These are phyloP conservation scores for Lobosporangium transversale DNA, from an alignment of 192 early-diverging fungal genomes.

Conservation along the genomic window DNA sequence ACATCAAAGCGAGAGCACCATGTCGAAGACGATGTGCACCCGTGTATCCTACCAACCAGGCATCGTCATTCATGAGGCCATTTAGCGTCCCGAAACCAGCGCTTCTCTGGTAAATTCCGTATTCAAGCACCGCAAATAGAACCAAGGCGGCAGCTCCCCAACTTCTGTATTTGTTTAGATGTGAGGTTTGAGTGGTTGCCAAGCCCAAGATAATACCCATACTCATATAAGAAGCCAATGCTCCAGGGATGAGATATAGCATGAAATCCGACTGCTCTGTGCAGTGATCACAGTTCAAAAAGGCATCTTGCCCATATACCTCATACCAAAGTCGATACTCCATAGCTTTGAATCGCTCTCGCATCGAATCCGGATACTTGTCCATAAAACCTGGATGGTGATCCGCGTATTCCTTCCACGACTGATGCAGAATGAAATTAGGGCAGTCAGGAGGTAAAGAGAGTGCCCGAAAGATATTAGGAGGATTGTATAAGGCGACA, in stretches of 20 bases:
- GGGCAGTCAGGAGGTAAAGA: slow-evolving; percentile 37
- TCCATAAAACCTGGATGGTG: slow-evolving; percentile 17
- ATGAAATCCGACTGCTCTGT: slow-evolving; percentile 24
- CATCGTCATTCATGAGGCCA: slow-evolving; percentile 9
- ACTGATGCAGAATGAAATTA: slow-evolving; percentile 44
- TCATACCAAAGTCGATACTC: slow-evolving; percentile 36
- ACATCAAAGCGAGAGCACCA: slow-evolving; percentile 24
- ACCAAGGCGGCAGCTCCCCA: slow-evolving; percentile 35
- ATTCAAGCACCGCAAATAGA: slow-evolving; percentile 16
- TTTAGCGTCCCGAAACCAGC: slow-evolving; percentile 7
- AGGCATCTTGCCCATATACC: slow-evolving; percentile 41
- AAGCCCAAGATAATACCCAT: slow-evolving; percentile 36
- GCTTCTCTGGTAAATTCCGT: slow-evolving; percentile 11
- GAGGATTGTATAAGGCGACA: slow-evolving; percentile 22
- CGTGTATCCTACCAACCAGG: slow-evolving; percentile 7
- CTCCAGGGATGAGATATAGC: slow-evolving; percentile 23
- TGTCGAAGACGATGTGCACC: slow-evolving; percentile 25
- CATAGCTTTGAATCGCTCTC: slow-evolving; percentile 39
- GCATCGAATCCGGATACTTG: slow-evolving; percentile 30
- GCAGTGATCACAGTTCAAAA: slow-evolving; percentile 39
- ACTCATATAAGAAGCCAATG: slow-evolving; percentile 25
- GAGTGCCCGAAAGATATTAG: slow-evolving; percentile 40
- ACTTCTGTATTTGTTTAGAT: slow-evolving; percentile 30
- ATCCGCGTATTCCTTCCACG: slow-evolving; percentile 32
- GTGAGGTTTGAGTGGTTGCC: slow-evolving; percentile 39